These are phyloP conservation scores for Candolleomyces aberdarensis DNA, from an alignment of 768 basidiomycete genomes.

Conservation along the genomic window DNA sequence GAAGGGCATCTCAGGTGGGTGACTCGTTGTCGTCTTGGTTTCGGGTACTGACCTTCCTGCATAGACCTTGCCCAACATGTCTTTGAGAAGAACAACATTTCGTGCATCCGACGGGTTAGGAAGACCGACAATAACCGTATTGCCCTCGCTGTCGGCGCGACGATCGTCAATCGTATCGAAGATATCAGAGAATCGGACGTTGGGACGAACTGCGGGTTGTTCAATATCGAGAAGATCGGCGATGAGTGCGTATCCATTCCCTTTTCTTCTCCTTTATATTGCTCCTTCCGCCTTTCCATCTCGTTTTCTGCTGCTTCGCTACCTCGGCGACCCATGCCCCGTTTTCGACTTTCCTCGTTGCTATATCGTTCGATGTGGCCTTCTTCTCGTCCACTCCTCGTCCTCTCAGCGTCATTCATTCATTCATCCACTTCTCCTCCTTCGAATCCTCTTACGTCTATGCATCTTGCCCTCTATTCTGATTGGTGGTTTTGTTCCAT, in stretches of 20 bases:
- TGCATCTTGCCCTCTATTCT: no score
- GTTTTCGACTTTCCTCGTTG: neutral
- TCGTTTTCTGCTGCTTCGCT: neutral
- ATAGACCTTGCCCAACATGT: constrained; percentile 91
- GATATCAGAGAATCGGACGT: constrained; percentile 91
- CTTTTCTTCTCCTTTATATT: neutral
- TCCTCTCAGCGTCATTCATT: no score
- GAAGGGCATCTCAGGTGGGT: constrained; percentile 93
- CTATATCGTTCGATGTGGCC: neutral
- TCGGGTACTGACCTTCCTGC: neutral
- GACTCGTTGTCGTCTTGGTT: neutral
- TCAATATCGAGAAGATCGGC: constrained; percentile 95
- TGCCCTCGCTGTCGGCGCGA: constrained; percentile 91
- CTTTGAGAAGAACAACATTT: constrained; percentile 81
- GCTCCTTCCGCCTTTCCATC: neutral
- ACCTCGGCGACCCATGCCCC: neutral
- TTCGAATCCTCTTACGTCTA: no score
- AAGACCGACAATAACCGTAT: constrained; percentile 99
- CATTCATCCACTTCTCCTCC: no score
- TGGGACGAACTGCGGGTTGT: constrained; percentile 92
- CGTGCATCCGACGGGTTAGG: constrained; percentile 94
- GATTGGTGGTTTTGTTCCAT: neutral
- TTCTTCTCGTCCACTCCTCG: no score
- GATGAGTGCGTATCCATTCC: constrained; percentile 62
- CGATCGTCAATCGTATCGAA: constrained; percentile 95